phyloP scores from a whole-genome alignment of 176 grass and related monocot species.

The Oryza glaberrima region DNA sequence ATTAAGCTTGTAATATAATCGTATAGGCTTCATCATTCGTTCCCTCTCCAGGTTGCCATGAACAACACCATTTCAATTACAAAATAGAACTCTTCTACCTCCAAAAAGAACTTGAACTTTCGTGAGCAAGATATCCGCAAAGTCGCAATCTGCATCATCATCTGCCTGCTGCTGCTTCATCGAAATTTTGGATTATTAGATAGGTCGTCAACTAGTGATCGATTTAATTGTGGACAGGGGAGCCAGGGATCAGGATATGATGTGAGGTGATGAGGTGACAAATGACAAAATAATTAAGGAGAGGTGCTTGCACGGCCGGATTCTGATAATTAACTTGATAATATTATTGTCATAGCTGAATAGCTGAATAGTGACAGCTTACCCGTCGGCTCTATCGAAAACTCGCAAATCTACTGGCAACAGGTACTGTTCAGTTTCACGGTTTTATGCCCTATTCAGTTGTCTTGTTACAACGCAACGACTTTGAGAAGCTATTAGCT shows the following conservation, averaged over 20 bases:
- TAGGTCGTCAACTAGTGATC: not conserved
- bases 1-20: conserved; percentile 24
- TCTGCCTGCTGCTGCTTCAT: not conserved
- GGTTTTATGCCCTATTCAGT: not conserved
- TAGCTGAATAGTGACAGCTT: conserved; percentile 15
- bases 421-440: not conserved
- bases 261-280: not conserved
- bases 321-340: not conserved
- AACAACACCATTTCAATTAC: no score
- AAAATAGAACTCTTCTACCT: no score
- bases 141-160: not conserved
- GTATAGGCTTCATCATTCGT: conserved; percentile 34
- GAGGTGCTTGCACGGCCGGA: not conserved
- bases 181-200: not conserved
- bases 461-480: not conserved
- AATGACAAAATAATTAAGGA: not conserved
- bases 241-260: not conserved
- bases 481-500: no score
- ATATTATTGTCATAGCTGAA: not conserved
- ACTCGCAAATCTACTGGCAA: not conserved
- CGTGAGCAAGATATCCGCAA: not conserved
- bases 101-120: no score
- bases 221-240: not conserved
- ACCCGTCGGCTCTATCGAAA: conserved; percentile 5
- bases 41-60: not conserved